Conservation (phyloP, 805 yeast species). For the Candida vartiovaarae region DNA sequence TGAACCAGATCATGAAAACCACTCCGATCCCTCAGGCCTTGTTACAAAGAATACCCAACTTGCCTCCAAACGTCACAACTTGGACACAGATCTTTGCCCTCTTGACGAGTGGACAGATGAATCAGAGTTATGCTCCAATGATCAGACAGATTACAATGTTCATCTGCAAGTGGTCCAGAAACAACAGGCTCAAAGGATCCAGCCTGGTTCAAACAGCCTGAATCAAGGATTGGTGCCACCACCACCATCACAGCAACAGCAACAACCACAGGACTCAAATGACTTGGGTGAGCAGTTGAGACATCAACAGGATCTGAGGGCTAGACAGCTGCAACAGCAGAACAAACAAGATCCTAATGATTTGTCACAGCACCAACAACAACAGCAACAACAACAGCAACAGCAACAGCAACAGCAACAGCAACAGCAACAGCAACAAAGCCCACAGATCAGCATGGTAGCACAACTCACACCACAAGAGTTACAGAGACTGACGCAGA, state of each 20-base stretch:
- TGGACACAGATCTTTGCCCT: constrained; percentile 75
- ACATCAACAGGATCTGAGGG: constrained; percentile 23
- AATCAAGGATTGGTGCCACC: neutral
- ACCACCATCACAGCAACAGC: neutral
- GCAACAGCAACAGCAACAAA: constrained; percentile 9
- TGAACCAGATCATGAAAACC: constrained; percentile 41
- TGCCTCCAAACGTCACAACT: constrained; percentile 72
- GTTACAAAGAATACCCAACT: constrained; percentile 58
- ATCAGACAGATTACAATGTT: constrained; percentile 63
- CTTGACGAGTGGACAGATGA: constrained; percentile 49
- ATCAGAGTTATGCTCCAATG: constrained; percentile 48
- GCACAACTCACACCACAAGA: constrained; percentile 14
- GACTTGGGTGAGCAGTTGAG: constrained; percentile 20
- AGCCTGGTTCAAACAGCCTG: constrained; percentile 6
- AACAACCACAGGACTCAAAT: neutral
- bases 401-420: constrained; percentile 21
- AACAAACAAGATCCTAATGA: constrained; percentile 21
- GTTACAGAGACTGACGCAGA: constrained; percentile 17
- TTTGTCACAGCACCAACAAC: constrained; percentile 5
- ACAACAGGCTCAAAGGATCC: constrained; percentile 33
- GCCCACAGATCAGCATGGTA: constrained; percentile 9
- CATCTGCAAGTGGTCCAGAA: constrained; percentile 52
- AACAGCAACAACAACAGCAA: constrained; percentile 16
- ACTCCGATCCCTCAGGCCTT: constrained; percentile 68
- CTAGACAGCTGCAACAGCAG: constrained; percentile 19